Base-by-base conservation (phyloP, 2,329 filamentous ascomycete genomes). In the Fusarium devonianum region DNA sequence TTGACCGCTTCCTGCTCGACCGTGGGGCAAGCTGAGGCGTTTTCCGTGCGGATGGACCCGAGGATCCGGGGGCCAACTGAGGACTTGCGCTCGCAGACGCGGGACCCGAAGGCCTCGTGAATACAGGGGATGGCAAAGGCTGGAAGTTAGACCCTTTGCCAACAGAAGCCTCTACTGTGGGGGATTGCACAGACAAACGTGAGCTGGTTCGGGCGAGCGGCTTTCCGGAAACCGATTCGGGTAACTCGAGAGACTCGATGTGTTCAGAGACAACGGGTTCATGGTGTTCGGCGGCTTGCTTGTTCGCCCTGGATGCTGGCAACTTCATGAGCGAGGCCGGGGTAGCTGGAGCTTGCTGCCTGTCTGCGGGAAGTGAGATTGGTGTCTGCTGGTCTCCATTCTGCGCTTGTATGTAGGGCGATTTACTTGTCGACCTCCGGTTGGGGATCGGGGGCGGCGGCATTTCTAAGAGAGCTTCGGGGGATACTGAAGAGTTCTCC, bases 261-360 rank as follows among this genome's bases (percentile, higher is more conserved):
- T 79, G 74, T 25, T 84, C 81, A 4, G 76, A 75, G 19, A 75
- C 73, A 13, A 72, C 68, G 3, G 73, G 69, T 12, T 78, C 78
- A 17, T 73, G 68, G 58, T 69, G 60, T 51, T 69, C 68, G 53
- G 73, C 66, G 21, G 78, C 71, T 11, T 59, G 55, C 21, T 76
- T 78, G 55, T 80, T 81, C 41, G 75, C 71, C 62, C 76, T 77
- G 63, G 81, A 81, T 18, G 80, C 78, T 4, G 78, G 80, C 32
- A 93, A 78, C 63, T 85, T 88, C 89, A 97, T 96, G 49, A 96
- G 74, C 6, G 92, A 96, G 7, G 92, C 90, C 1, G 90, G 89
- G 41, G 85, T 83, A 62, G 74, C 76, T 35, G 85, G 83, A 62
- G 73, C 76, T 40, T 76, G 77, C 16, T 73, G 64, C 8, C 40